Conservation (phyloP, 331 rosid genomes). For the Acacia concinna region DNA sequence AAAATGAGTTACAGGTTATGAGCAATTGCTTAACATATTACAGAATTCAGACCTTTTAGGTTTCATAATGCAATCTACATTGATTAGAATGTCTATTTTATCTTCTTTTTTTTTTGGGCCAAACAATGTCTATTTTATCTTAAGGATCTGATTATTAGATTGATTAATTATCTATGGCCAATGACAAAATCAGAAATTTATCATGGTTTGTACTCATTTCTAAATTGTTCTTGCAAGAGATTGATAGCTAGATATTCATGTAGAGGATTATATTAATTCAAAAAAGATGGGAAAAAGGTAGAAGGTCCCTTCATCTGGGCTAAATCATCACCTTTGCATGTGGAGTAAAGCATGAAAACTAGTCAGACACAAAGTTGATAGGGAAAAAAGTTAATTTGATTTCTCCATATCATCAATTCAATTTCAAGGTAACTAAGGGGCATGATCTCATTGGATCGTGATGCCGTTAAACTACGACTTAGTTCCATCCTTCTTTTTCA, state of each 20-base stretch:
- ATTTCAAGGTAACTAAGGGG: not conserved
- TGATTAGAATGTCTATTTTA: too few species aligned
- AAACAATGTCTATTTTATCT: too few species aligned
- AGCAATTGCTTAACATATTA: not conserved
- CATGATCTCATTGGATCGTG: not conserved
- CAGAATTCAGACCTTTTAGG: not conserved
- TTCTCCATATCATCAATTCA: not conserved
- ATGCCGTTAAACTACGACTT: not conserved
- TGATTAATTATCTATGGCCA: not conserved
- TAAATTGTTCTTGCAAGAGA: not conserved
- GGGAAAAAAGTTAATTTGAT: not conserved
- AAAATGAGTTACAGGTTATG: not conserved
- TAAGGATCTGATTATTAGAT: not conserved
- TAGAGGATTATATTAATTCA: not conserved
- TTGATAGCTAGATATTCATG: not conserved
- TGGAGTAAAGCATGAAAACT: conserved; percentile 1
- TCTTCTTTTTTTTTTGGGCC: too few species aligned
- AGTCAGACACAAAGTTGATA: not conserved
- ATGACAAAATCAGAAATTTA: not conserved
- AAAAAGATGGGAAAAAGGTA: not conserved
- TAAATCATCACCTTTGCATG: not conserved
- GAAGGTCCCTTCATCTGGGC: conserved; percentile 11
- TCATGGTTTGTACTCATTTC: not conserved
- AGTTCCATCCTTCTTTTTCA: not conserved
- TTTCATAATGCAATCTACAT: not conserved